Conservation (phyloP, 1,139 yeast species). For the Keqinozyma sinolaborantium region DNA sequence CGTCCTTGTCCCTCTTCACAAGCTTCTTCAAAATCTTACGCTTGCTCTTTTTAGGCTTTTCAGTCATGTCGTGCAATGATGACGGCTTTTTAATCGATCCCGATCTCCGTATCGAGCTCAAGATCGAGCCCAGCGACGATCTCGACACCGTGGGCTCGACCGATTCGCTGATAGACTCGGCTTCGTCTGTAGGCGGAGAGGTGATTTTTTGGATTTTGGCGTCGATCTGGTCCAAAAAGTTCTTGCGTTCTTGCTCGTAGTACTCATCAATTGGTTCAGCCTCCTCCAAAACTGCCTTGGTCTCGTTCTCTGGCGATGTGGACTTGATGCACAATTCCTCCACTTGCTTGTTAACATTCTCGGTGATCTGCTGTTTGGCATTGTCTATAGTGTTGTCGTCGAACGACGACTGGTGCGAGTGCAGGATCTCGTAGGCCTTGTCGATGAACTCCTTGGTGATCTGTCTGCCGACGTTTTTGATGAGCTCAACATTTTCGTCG, state of each 20-base stretch:
- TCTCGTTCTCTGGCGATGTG: slow-evolving; percentile 9
- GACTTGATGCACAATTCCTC: slow-evolving; percentile 11
- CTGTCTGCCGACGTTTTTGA: slow-evolving; percentile 13
- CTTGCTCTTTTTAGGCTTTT: background rate
- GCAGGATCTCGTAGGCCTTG: slow-evolving; percentile 13
- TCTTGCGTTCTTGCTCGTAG: slow-evolving; percentile 5
- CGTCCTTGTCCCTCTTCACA: background rate
- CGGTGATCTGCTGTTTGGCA: slow-evolving; percentile 12
- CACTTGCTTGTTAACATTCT: slow-evolving; percentile 12
- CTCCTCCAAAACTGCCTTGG: slow-evolving; percentile 1
- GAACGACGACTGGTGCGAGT: slow-evolving; percentile 10
- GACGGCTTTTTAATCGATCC: background rate
- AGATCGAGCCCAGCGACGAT: too few relatives aligned
- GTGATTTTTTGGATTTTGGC: slow-evolving; percentile 4
- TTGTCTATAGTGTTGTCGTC: slow-evolving; percentile 7
- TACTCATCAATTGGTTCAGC: background rate
- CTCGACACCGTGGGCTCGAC: background rate
- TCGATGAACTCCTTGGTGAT: slow-evolving; percentile 13
- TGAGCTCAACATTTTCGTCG: slow-evolving; percentile 5
- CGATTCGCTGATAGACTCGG: background rate
- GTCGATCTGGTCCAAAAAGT: slow-evolving; percentile 5
- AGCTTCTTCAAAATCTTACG: background rate
- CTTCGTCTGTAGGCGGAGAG: slow-evolving; percentile 1
- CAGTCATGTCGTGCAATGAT: background rate
- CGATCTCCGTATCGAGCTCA: background rate